A percentile compares a stretch with the other conserved stretches of the same genome.
Conservation (phyloP, 257 asterid genomes). For the Plantago elongata region DNA sequence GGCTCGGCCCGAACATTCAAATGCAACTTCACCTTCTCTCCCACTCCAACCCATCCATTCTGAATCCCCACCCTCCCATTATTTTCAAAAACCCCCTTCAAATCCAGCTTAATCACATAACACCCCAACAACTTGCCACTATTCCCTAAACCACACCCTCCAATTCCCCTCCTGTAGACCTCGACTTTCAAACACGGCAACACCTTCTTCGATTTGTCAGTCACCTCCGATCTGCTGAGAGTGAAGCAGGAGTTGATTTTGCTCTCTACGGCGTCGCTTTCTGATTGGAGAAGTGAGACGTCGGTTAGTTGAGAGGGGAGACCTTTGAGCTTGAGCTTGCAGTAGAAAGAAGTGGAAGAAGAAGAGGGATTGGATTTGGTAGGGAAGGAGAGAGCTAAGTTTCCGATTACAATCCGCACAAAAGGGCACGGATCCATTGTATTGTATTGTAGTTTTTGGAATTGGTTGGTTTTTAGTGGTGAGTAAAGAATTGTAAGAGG, state of each 20-base stretch:
- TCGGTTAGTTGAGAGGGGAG: constrained; percentile 45
- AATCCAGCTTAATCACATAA: constrained; percentile 54
- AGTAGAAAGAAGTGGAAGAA: constrained; percentile 34
- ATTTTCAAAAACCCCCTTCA: constrained; percentile 49
- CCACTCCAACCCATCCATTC: constrained; percentile 70
- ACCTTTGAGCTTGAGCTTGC: constrained; percentile 67
- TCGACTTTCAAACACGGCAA: constrained; percentile 42
- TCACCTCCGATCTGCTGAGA: constrained; percentile 56
- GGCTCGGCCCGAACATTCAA: constrained; percentile 72
- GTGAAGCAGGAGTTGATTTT: constrained; percentile 51
- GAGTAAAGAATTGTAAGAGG: background rate
- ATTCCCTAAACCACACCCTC: constrained; percentile 29
- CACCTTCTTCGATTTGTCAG: constrained; percentile 28
- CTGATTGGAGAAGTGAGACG: constrained; percentile 30
- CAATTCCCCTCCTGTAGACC: constrained; percentile 31
- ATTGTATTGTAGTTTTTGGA: background rate
- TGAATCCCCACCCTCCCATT: constrained; percentile 42
- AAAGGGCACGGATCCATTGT: constrained; percentile 96
- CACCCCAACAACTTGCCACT: constrained; percentile 56
- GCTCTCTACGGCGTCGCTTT: constrained; percentile 43
- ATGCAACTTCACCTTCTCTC: constrained; percentile 45
- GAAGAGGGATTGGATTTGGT: constrained; percentile 19
- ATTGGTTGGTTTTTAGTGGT: background rate
- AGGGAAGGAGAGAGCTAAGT: constrained; percentile 42
- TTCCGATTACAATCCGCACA: constrained; percentile 60